These are phyloP conservation scores for Fusarium sp. DNA, from an alignment of 2,329 filamentous ascomycete genomes.

Conservation along the genomic window DNA sequence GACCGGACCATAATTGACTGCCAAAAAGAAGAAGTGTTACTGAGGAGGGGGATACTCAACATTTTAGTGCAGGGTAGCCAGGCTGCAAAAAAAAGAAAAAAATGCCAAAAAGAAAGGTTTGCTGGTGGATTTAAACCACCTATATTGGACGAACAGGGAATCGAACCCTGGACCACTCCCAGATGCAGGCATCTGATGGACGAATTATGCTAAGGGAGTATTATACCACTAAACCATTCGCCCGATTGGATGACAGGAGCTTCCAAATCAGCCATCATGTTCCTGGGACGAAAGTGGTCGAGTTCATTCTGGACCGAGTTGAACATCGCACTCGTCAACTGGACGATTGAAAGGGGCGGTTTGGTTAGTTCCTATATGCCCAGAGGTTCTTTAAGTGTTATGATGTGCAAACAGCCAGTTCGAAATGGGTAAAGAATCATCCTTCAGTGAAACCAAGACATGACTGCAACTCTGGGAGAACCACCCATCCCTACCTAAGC, in stretches of 20 bases:
- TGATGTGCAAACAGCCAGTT: neutral
- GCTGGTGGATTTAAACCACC: slow-evolving; percentile 36
- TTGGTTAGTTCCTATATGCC: neutral
- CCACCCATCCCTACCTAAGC: neutral
- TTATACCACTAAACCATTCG: slow-evolving; percentile 50
- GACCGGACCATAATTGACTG: neutral
- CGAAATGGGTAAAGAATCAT: neutral
- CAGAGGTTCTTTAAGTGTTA: neutral
- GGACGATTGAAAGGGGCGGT: neutral
- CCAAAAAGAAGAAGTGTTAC: neutral
- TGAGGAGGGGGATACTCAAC: neutral
- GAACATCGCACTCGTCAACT: neutral
- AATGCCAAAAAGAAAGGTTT: slow-evolving; percentile 27
- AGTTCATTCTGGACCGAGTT: neutral
- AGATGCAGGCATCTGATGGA: slow-evolving; percentile 15
- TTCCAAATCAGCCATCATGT: neutral
- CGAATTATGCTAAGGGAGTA: slow-evolving; percentile 48
- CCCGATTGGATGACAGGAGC: slow-evolving; percentile 22
- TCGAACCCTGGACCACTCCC: slow-evolving; percentile 49
- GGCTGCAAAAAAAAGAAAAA: neutral
- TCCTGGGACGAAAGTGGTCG: neutral
- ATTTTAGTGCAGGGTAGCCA: neutral
- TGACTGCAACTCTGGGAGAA: neutral
- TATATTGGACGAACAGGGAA: slow-evolving; percentile 46
- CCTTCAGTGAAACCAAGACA: neutral